A percentile compares a stretch with the other conserved stretches of the same genome.
Evolutionary conservation across 2,329 filamentous ascomycete species (phyloP).

Genomic region (Elsinoe fawcettii): DNA sequence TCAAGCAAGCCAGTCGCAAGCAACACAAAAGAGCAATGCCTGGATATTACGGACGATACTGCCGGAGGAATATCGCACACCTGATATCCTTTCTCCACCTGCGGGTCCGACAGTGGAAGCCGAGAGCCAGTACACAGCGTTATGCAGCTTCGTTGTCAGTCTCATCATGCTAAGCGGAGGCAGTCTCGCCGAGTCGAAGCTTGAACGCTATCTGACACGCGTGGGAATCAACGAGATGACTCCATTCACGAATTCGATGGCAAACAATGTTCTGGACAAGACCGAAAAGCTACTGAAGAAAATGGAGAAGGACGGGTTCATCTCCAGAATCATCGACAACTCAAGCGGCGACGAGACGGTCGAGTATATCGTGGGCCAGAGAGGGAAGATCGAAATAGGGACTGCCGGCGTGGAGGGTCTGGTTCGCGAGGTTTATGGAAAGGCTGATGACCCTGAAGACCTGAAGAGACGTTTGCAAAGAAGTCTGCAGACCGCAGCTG

Average conservation of each 20-base stretch:
- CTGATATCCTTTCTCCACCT: slow-evolving; percentile 60
- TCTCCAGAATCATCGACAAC: slow-evolving; percentile 64
- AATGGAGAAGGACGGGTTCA: slow-evolving; percentile 75
- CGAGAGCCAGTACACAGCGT: slow-evolving; percentile 71
- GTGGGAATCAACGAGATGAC: slow-evolving; percentile 70
- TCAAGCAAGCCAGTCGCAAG: slow-evolving; percentile 32
- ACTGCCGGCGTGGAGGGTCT: slow-evolving; percentile 66
- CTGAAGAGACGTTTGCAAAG: slow-evolving; percentile 29
- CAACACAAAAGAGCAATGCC: slow-evolving; percentile 18
- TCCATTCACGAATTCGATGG: slow-evolving; percentile 40
- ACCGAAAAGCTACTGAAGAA: slow-evolving; percentile 67
- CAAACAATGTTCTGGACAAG: slow-evolving; percentile 43
- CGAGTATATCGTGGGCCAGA: slow-evolving; percentile 76
- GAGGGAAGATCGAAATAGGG: slow-evolving; percentile 78
- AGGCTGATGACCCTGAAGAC: slow-evolving; percentile 26
- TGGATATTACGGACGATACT: slow-evolving; percentile 74
- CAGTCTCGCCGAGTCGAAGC: slow-evolving; percentile 65
- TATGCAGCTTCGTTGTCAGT: slow-evolving; percentile 74
- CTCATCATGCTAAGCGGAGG: slow-evolving; percentile 68
- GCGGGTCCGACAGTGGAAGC: slow-evolving; percentile 55
- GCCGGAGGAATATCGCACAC: slow-evolving; percentile 55
- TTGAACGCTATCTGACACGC: slow-evolving; percentile 66
- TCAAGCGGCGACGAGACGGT: slow-evolving; percentile 64
- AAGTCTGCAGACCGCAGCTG: slow-evolving; percentile 26
- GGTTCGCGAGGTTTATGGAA: slow-evolving; percentile 50